Base-by-base conservation (phyloP, 495 filamentous ascomycete genomes). In the Hypoxylon cercidicola region DNA sequence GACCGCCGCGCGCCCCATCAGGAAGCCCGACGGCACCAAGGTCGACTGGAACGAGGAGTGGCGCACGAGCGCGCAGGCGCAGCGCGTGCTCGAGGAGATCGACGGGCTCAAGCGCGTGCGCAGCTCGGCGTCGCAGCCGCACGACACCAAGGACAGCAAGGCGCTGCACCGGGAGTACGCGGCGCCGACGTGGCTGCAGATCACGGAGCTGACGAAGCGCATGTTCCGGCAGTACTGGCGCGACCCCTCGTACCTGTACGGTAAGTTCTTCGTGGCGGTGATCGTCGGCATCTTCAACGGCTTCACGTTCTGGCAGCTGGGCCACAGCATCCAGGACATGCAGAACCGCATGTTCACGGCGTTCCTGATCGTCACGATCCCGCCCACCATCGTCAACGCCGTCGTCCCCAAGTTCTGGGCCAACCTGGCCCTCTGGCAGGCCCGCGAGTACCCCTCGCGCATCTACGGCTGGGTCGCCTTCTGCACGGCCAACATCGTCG, bases 391-490 rank as follows among this genome's bases (percentile, higher is more conserved):
- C 20, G 71, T 83, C 23, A 96, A 94, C 74, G 85, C 79, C 28
- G 83, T 96, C n/a, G 84, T 93, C 4, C 92, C 93, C 35, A 93
- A 90, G 66, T 96, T 94, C 81, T 93, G 90, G 75, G 75, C 82
- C 37, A 91, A 93, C 78, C 85, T 90, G 63, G 81, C 84, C 5
- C 80, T 95, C 13, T 96, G 88, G 88, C 84, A 91, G 75, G 84
- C 84, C 0, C 82, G 93, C 12, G 93, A 97, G 73, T 84, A 88
- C 47, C 90, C 90, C 0, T 87, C 84, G 11, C 81, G 89, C 20
- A 93, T 93, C 48, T 97, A 97, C 69, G 86, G 87, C 32, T 96
- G 91, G 91, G 78, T 91, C 30, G 89, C 92, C 6, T 97, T 96
- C 77, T 85, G 81, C 66, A 92, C 89, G 0, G 91, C 90, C 12